Evolutionary conservation across 306 rosid genomes (phyloP), one percentile per base, ranked within the genome.

Genomic region (Cucumis hystrix): DNA sequence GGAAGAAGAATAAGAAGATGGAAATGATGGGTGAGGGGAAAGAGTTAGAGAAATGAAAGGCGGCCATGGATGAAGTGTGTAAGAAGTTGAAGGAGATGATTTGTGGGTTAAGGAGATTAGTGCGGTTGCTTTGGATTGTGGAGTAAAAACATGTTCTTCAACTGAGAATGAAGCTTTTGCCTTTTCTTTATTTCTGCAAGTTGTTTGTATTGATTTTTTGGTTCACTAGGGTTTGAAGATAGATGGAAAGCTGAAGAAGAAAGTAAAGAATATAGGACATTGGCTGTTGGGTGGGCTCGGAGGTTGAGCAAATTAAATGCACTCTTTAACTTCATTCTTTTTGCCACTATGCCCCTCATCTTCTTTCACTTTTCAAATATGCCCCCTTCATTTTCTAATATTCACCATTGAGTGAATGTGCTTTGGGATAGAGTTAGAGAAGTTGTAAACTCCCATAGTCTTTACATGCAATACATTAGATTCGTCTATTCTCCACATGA

Each of bases 221-320:
- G 51, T 39, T 41, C 74, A 71, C 79, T 90, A 88, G 97, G 97
- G 96, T 91, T 87, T 80, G 89, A 51, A 39, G 86, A 77, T 45
- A 78, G 87, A 77, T 45, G 76, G 87, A 84, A 79, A 79, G 86
- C 78, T 39, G 88, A 83, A 86, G 84, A 82, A 77, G 93, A 85
- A 85, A 86, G 96, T 75, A 87, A 90, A 70, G 91, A 87, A 95
- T 82, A 67, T 82, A 66, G 83, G 63, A 77, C 9, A 33, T 35
- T 25, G 52, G 45, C 18, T 8, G 67, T 82, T 83, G 72, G 61
- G 89, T 80, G 80, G 89, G 82, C 41, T 86, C 62, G 92, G 92
- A 74, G 85, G 96, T 80, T 87, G 96, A 88, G 92, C 83, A 89
- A 89, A 89, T 89, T 92, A 77, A 89, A 88, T 87, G 79, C 81